Base-by-base conservation (phyloP, 2,329 filamentous ascomycete genomes). In the Shiraia sp. region DNA sequence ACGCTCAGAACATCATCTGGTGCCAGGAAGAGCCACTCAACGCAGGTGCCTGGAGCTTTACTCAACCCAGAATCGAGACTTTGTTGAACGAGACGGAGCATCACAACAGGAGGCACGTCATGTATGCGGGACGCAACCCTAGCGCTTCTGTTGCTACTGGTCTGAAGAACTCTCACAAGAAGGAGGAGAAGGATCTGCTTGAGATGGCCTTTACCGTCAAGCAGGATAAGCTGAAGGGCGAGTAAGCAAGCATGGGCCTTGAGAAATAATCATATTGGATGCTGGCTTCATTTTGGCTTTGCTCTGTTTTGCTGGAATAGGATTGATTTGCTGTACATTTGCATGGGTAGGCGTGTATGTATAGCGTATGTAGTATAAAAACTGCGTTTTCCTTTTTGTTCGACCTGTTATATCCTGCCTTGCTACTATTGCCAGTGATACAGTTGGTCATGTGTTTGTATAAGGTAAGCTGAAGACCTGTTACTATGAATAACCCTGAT, bases 1-100 rank as follows among this genome's bases (percentile, higher is more conserved):
- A 99, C 72, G 92, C 92, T 60, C 89, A 96, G 81, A 92, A 90
- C 53, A 90, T 99, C 56, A 90, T 99, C 51, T 99, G 91, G 91
- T 86, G 83, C 58, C 93, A 99, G 75, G 93, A 99, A 72, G 93
- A 99, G 78, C 93, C 93, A 23, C 82, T 99, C 46, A 99, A 99
- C 70, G 93, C 93, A 7, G 93, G 93, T 71, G 89, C 89, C 32
- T 99, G 93, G 93, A 90, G 84, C 68, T 97, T 93, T 75, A 88
- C 86, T n/a, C 93, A 99, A 76, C 93, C 93, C 23, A 87, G 93
- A 66, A 90, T 99, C 53, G 93, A 99, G 82, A 99, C 92, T 7
- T 76, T 99, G 54, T 80, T 99, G 55, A 96, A 97, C 77, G 73
- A 95, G 69, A 97, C 93, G 0, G 75, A 95, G 75, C 79, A 95